A percentile compares a stretch with the other conserved stretches of the same genome.
Evolutionary conservation across 305 asterid species (phyloP).

Genomic region (Fraxinus sp.): DNA sequence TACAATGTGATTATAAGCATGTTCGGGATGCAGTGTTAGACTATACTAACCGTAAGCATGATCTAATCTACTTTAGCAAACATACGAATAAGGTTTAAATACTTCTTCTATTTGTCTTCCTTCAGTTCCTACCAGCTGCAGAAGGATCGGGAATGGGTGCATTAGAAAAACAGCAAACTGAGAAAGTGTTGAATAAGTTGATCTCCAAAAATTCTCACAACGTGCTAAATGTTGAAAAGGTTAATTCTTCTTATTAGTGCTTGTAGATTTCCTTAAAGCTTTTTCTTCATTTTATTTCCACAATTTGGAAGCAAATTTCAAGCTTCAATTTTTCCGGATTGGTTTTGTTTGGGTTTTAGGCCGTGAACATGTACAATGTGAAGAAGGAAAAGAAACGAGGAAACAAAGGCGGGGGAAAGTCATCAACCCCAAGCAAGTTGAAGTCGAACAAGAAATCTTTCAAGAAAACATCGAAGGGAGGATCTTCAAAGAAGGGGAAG

Average conservation of each 20-base stretch:
- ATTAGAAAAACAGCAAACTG: slow-evolving; percentile 78
- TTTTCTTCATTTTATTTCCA: neutral
- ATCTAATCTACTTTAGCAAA: neutral
- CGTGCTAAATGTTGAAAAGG: slow-evolving; percentile 91
- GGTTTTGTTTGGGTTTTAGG: slow-evolving; percentile 45
- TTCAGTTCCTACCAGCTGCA: slow-evolving; percentile 80
- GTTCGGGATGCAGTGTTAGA: neutral
- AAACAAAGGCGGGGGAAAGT: slow-evolving; percentile 42
- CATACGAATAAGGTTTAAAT: neutral
- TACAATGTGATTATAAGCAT: neutral
- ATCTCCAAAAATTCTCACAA: slow-evolving; percentile 78
- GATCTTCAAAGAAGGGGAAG: slow-evolving; percentile 52
- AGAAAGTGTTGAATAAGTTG: slow-evolving; percentile 73
- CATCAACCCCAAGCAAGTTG: slow-evolving; percentile 52
- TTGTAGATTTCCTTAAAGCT: neutral
- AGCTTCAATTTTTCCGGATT: neutral
- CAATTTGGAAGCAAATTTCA: neutral
- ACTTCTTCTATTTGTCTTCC: slow-evolving; percentile 1
- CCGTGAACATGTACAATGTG: slow-evolving; percentile 87
- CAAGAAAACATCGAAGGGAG: slow-evolving; percentile 57
- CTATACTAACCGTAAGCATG: neutral
- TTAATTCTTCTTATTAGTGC: slow-evolving; percentile 13
- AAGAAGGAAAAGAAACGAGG: slow-evolving; percentile 69
- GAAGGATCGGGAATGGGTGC: slow-evolving; percentile 97
- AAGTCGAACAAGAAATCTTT: slow-evolving; percentile 57